Conservation (phyloP, 164 flowering plant genomes). For the Liriodendron chinense region DNA sequence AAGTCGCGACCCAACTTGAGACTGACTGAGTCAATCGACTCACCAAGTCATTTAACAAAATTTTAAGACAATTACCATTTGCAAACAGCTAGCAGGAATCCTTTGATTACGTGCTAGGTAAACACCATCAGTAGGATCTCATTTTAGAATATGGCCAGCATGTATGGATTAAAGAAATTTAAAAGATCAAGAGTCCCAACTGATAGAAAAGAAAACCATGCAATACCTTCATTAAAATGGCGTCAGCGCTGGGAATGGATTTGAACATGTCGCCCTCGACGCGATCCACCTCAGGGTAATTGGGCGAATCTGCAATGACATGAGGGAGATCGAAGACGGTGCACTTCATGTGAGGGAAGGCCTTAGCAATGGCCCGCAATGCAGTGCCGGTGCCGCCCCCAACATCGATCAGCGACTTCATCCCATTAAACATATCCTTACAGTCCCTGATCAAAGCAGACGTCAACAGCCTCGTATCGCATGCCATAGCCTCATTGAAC, state of each 20-base stretch:
- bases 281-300: conserved; percentile 5
- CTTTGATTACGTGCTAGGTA: not conserved
- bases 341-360: conserved; percentile 27
- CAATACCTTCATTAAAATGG: conserved; percentile 22
- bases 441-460: conserved; percentile 18
- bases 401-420: conserved; percentile 25
- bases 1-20: too few relatives aligned
- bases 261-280: conserved; percentile 25
- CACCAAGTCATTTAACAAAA: too few relatives aligned
- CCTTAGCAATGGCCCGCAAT: conserved; percentile 18
- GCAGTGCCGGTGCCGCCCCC: conserved; percentile 33
- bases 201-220: not conserved
- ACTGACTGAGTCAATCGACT: too few relatives aligned
- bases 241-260: conserved; percentile 21
- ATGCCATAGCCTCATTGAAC: conserved; percentile 35
- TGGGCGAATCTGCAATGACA: conserved; percentile 20
- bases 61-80: not conserved
- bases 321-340: conserved; percentile 26
- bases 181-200: not conserved
- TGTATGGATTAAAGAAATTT: not conserved
- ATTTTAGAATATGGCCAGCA: too few relatives aligned
- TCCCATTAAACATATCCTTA: conserved; percentile 9
- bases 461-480: conserved; percentile 14
- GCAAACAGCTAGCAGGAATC: not conserved
- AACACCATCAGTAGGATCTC: too few relatives aligned